Base-by-base conservation (phyloP, 1,284 basidiomycete genomes). In the Gymnopus androsaceus region DNA sequence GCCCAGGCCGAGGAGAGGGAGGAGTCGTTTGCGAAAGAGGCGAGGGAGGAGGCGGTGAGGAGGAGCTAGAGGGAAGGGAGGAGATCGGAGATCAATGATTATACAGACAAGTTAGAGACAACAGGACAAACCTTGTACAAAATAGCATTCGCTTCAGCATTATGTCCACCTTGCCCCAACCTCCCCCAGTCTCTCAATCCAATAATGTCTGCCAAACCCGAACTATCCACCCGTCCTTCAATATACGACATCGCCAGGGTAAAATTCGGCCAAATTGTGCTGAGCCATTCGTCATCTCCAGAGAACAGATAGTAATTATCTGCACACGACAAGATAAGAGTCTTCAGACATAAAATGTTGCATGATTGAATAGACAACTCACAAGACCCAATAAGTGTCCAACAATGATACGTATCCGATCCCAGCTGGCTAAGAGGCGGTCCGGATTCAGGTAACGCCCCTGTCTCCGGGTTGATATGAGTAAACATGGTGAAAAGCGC, bases 401-500 rank as follows among this genome's bases (percentile, higher is more conserved):
- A 78, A 19, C 66, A 69, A 62, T 77, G 75, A 59, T 80, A 80
- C 0, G 78, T 80, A 57, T 79, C 78, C 3, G 73, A 76, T 9
- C 77, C 80, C 27, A 70, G 68, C 61, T 83, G 80, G 56, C 76
- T 83, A 15, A 84, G 70, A 0, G 82, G 82, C 4, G 82, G 82
- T 0, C 82, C 82, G 4, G 80, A 82, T 61, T 83, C 81, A 1
- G 81, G 81, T 0, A 84, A 68, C 0, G 81, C 80, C 17, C 83
- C 82, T 0, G 80, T 83, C 11, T 42, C 63, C 0, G 81, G 76
- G 54, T 82, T 74, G 51, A 81, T 79, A 0, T 71, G 73, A 5
- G 80, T 70, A 59, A 84, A 84, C 81, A 84, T 83, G 0, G 82
- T 84, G 1, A 77, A 72, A 3, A 84, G 73, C 0, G 83, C 81